phyloP scores from a whole-genome alignment of 441 rosid species.

The Croton laevigatus region DNA sequence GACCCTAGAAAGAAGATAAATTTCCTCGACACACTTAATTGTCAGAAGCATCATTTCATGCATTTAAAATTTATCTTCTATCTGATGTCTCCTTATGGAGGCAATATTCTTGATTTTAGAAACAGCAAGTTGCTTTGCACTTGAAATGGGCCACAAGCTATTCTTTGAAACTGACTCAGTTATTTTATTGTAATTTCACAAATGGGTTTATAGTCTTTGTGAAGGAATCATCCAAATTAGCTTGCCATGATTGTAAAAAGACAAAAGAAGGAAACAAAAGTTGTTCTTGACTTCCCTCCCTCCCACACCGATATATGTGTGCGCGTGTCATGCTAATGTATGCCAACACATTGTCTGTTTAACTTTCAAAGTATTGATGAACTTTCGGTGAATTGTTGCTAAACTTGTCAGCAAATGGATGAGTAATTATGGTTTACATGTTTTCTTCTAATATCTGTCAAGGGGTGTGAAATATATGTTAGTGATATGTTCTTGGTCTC shows the following conservation, averaged over 20 bases:
- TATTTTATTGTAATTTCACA: not conserved
- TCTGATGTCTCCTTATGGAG: not conserved
- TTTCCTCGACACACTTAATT: not conserved
- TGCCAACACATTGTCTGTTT: not conserved
- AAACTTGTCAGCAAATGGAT: not conserved
- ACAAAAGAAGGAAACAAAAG: not conserved
- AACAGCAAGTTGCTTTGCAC: not conserved
- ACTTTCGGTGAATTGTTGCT: not conserved
- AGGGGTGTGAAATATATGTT: no score
- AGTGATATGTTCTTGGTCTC: no score
- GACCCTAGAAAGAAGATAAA: not conserved
- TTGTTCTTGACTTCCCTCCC: no score
- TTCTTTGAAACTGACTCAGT: not conserved
- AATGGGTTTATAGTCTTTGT: not conserved
- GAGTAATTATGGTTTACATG: not conserved
- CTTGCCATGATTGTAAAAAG: not conserved
- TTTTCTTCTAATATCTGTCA: not conserved
- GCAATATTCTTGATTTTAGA: not conserved
- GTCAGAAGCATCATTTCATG: constrained; percentile 1
- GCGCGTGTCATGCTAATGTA: constrained; percentile 2
- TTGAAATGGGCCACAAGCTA: not conserved
- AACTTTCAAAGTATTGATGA: not conserved
- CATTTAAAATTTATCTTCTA: not conserved
- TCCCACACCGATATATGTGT: not conserved
- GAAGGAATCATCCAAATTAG: not conserved